Conservation (phyloP, 768 basidiomycete species). For the Phlebiopsis gigantea region DNA sequence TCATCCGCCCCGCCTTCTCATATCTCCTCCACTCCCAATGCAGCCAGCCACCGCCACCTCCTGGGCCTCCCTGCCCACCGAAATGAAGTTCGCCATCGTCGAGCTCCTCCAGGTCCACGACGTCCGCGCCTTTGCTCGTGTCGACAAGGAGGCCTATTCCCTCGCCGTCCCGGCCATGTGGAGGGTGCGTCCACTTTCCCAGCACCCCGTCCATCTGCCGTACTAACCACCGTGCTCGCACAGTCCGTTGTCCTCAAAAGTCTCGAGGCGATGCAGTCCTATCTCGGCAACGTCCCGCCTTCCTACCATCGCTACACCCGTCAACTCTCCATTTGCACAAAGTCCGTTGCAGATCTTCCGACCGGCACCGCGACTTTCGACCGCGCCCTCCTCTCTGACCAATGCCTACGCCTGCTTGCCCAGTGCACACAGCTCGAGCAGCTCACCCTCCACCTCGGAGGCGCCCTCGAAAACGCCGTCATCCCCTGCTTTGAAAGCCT, state of each 20-base stretch:
- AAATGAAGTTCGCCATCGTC: conserved; percentile 59
- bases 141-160: conserved; percentile 44
- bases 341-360: conserved; percentile 24
- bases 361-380: conserved; percentile 11
- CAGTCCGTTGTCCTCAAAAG: conserved; percentile 47
- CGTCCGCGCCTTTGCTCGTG: conserved; percentile 41
- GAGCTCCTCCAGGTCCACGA: conserved; percentile 41
- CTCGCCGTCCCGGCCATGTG: conserved; percentile 56
- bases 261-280: conserved; percentile 42
- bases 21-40: conserved; percentile 10
- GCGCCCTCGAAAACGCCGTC: conserved; percentile 43
- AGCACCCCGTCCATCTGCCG: background rate
- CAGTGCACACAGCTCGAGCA: conserved; percentile 42
- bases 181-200: conserved; percentile 35
- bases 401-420: conserved; percentile 45
- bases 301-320: conserved; percentile 45
- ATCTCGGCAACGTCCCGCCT: conserved; percentile 52
- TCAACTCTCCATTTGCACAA: conserved; percentile 43
- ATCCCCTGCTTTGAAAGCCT: conserved; percentile 45
- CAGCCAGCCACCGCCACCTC: conserved; percentile 6
- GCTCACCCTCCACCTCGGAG: conserved; percentile 43
- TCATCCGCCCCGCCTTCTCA: background rate
- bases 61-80: conserved; percentile 59
- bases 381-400: conserved; percentile 32
- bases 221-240: conserved; percentile 2